Evolutionary conservation across 345 rosid species (phyloP), one percentile per base, ranked within the genome.

Genomic region (Aquilaria sinensis): DNA sequence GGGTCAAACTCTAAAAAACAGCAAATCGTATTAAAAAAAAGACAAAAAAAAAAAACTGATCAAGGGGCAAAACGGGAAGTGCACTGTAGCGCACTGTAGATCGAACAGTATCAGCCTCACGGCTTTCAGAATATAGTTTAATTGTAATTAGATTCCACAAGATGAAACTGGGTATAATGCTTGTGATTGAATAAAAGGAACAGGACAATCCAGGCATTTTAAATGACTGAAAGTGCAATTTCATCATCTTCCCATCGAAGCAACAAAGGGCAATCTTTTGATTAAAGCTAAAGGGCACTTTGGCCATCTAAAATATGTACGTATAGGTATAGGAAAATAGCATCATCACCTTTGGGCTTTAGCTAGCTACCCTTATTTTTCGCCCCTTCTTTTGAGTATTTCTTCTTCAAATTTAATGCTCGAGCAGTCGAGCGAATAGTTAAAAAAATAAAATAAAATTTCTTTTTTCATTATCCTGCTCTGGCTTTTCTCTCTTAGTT

Each of bases 241-340:
- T 63, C 83, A 75, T 69, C 81, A 60, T 73, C 75, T 74, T 70
- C 64, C 75, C 74, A 72, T 77, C 80, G 81, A 85, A 72, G 74
- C 66, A 77, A 78, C 68, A 77, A 78, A 77, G 79, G 66, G 58
- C 62, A 47, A 14, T 6, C 31, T 64, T 70, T 74, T 82, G 81
- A 68, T 81, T 80, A 86, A 86, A 84, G 89, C 57, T 64, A 56
- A 75, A 80, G 86, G 81, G 75, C 56, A 81, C 71, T 74, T 66
- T 75, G 67, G 82, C 67, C 82, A 73, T 56, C 62, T 54, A 54
- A 23, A 63, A 75, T 70, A 69, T 37, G 4, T 3, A 37, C 7
- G 7, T 7, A 37, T 69, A 74, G 60, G 7, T 7, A 37, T 69
- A 74, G 60, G 56, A 54, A 65, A 30, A 70, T 63, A 48, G 71